Conservation (phyloP, 768 basidiomycete species). For the Naganishia onofrii region DNA sequence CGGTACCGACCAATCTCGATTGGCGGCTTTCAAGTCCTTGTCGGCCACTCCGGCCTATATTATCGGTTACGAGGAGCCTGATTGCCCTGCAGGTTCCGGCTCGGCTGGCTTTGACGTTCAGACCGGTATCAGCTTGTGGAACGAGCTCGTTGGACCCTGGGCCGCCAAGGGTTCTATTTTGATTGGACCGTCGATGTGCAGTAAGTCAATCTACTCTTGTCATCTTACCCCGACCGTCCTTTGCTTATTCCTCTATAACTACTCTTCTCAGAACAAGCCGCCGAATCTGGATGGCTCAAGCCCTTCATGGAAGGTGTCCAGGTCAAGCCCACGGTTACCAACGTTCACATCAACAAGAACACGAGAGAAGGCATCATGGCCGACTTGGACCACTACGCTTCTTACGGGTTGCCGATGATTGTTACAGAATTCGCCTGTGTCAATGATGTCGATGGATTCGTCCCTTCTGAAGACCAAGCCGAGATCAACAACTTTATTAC, state of each 20-base stretch:
- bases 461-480: slow-evolving; percentile 50
- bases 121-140: slow-evolving; percentile 45
- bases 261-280: slow-evolving; percentile 41
- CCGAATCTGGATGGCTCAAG: slow-evolving; percentile 49
- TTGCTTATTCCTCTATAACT: not conserved
- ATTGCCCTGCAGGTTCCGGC: slow-evolving; percentile 42
- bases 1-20: slow-evolving; percentile 42
- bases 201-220: slow-evolving; percentile 15
- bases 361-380: slow-evolving; percentile 46
- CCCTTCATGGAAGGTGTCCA: slow-evolving; percentile 42
- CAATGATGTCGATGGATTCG: slow-evolving; percentile 45
- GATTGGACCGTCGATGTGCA: slow-evolving; percentile 51
- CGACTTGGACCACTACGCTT: slow-evolving; percentile 45
- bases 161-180: slow-evolving; percentile 45
- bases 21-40: slow-evolving; percentile 44
- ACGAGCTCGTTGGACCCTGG: slow-evolving; percentile 43
- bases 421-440: slow-evolving; percentile 51
- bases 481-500: slow-evolving; percentile 51
- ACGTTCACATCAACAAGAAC: slow-evolving; percentile 51
- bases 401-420: slow-evolving; percentile 48
- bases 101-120: slow-evolving; percentile 37
- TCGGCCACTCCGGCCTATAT: slow-evolving; percentile 46
- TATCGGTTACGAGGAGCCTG: slow-evolving; percentile 52
- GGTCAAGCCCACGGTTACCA: slow-evolving; percentile 44
- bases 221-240: not conserved